Base-by-base conservation (phyloP, 345 rosid species). In the Nephelium lappaceum region DNA sequence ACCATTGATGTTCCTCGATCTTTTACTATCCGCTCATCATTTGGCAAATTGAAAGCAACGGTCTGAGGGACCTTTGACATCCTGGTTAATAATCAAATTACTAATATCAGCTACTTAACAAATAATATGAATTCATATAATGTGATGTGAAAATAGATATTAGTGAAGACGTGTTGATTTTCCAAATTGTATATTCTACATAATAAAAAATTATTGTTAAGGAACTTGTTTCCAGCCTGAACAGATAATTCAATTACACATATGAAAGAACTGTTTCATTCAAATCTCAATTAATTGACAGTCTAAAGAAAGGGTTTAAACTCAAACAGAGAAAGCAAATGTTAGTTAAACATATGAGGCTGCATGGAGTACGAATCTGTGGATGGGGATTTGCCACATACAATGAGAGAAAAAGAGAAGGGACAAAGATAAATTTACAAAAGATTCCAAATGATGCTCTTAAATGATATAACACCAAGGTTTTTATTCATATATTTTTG, bases 1-100 rank as follows among this genome's bases (percentile, higher is more conserved):
- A 93, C 97, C 98, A 95, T 93, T 63, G 99, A 91, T 70, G 98
- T 91, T 87, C 99, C 99, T 73, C 93, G 90, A 70, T 92, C 98
- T 80, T 92, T 92, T 38, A 93, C 98, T 51, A 89, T 91, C 53
- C 87, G 93, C 84, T 95, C 98, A 84, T 95, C 99, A 71, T 95
- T 95, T 75, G 99, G 99, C 71, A 95, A 86, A 80, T 93, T 95
- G 83, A 88, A 95, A 83, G 99, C 99, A 88, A 92, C 95, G 67
- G 95, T 93, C 79, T 93, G 99, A 77, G 99, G n/a, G 98, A 72
- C 99, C 99, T 72, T 82, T 93, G 67, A 95, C 97, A 89, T 93
- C 99, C 98, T 95, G 89, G 55, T 69, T 63, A 14, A 77, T 81
- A 78, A 67, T 53, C 66, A 61, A 77, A 82, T 45, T 65, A 67